Percentiles rank a stretch among this genome's conserved stretches.
These are phyloP conservation scores for Cairneyella variabilis DNA, from an alignment of 495 filamentous ascomycete genomes.

Conservation along the genomic window DNA sequence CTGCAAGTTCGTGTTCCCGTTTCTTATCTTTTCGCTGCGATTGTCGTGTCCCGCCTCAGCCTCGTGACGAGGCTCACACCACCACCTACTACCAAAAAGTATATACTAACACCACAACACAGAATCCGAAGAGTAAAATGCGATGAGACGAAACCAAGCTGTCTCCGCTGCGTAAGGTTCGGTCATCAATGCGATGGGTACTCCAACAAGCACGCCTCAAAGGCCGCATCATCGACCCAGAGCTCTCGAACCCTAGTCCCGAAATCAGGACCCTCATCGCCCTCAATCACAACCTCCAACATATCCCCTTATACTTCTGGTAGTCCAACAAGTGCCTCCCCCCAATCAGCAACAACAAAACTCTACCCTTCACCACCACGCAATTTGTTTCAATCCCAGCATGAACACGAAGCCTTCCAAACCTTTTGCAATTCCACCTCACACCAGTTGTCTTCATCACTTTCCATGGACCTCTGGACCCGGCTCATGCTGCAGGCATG, in stretches of 20 bases:
- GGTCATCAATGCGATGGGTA: conserved; percentile 54
- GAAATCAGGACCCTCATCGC: conserved; percentile 1
- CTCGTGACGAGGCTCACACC: background rate
- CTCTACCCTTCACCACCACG: conserved; percentile 7
- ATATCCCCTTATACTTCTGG: too few species aligned
- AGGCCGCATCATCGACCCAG: background rate
- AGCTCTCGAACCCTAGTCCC: conserved; percentile 16
- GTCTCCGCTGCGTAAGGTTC: conserved; percentile 46
- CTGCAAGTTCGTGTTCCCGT: conserved; percentile 25
- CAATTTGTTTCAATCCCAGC: conserved; percentile 7
- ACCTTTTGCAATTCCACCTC: conserved; percentile 12
- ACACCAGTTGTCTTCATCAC: conserved; percentile 8
- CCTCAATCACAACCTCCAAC: conserved; percentile 1
- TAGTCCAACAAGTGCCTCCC: too few species aligned
- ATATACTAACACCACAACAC: background rate
- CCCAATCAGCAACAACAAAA: background rate
- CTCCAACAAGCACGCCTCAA: conserved; percentile 21
- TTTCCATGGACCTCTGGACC: conserved; percentile 10
- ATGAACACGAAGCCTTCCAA: conserved; percentile 15
- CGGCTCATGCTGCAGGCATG: conserved; percentile 15
- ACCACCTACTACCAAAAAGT: too few species aligned
- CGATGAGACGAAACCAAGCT: conserved; percentile 52
- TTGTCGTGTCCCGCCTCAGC: background rate
- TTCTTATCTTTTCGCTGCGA: background rate
- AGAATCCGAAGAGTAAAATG: conserved; percentile 51